phyloP scores from a whole-genome alignment of 495 filamentous ascomycete genomes.

The Trichoderma virens region DNA sequence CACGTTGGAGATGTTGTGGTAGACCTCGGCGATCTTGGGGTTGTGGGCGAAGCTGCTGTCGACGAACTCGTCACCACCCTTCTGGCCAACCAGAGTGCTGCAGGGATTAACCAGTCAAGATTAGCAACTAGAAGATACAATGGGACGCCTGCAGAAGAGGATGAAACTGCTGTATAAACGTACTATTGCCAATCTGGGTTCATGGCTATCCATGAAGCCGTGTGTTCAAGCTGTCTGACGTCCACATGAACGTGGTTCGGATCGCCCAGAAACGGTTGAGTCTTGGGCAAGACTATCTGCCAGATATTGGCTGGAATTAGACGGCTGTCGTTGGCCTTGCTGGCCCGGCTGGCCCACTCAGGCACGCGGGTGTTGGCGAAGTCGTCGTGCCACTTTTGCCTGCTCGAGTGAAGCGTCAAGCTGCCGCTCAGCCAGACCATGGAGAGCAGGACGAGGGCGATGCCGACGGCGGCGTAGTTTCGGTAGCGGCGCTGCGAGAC shows the following conservation, averaged over 20 bases:
- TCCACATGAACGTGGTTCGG: background rate
- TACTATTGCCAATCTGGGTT: constrained; percentile 16
- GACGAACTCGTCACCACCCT: constrained; percentile 21
- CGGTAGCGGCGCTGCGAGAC: background rate
- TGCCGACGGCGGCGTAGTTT: background rate
- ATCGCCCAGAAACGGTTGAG: background rate
- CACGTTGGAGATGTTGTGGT: constrained; percentile 31
- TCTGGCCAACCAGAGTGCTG: constrained; percentile 17
- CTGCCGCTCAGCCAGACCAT: background rate
- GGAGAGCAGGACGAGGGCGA: background rate
- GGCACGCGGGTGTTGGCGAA: background rate
- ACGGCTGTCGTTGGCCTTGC: background rate
- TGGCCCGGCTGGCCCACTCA: background rate
- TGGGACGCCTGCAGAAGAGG: background rate
- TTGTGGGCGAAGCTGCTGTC: constrained; percentile 18
- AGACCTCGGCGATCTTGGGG: constrained; percentile 36
- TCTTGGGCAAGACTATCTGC: constrained; percentile 16
- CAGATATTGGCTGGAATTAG: constrained; percentile 15
- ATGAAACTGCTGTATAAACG: background rate
- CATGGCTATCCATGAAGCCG: constrained; percentile 15
- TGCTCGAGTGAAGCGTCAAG: background rate
- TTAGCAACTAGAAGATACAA: background rate
- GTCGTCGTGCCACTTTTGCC: background rate
- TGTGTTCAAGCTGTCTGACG: constrained; percentile 2
- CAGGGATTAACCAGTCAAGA: background rate